Base-by-base conservation (phyloP, 768 basidiomycete genomes). In the Lactifluus subvellereus region DNA sequence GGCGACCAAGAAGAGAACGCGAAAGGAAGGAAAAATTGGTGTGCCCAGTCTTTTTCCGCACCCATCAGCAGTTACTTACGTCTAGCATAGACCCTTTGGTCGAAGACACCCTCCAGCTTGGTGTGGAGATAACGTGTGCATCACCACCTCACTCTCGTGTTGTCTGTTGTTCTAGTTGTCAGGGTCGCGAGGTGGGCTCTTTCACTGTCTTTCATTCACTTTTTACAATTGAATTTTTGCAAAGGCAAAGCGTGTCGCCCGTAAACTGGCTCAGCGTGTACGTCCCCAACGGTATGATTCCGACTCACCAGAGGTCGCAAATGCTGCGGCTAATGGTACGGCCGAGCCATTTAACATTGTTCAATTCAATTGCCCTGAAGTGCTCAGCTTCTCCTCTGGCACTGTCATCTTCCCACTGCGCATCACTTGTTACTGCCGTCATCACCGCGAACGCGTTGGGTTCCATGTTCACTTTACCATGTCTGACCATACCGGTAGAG, bases 341-440 rank as follows among this genome's bases (percentile, higher is more conserved):
- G 87, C 89, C 75, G 88, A 88, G 67, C 85, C 85, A 4, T 85
- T 83, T 22, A 88, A 87, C 69, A 94, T 99, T 69, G 87, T 99
- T 53, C 89, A 98, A 64, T 99, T 98, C 77, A 98, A 98, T 71
- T 96, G 94, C 67, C 81, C 91, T 0, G 91, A 95, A 67, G 80
- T 91, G 48, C 82, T 98, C 52, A 92, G 94, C 71, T 94, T 98
- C 72, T 87, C 85, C 6, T 79, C 85, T 13, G 97, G 97, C 22
- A 89, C 91, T 20, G 87, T 87, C 30, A 82, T 91, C 20, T 79
- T 99, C n/a, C 96, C 96, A 8, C 85, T 97, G 42, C 85, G 97
- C 51, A 92, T 99, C 64, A 96, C 96, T 7, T 99, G 97, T 75
- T 99, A 99, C 73, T 98, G 97, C 69, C 87, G 96, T 56, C 97